phyloP scores from a whole-genome alignment of 805 yeast genomes.

The Saccharomycopsis sp. region DNA sequence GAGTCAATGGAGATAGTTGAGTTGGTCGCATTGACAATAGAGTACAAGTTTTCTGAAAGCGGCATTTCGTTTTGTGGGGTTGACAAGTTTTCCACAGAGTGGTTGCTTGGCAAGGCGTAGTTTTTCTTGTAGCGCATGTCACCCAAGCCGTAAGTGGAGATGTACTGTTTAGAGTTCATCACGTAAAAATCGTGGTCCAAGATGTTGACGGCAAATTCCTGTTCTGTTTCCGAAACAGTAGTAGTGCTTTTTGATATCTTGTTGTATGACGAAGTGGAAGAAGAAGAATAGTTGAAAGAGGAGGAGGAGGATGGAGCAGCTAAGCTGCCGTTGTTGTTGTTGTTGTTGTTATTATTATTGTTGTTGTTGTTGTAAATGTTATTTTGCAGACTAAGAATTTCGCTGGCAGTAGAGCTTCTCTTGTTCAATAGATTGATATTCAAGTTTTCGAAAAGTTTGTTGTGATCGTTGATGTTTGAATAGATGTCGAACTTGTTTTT shows the following conservation, averaged over 20 bases:
- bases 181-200: conserved; percentile 15
- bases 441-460: conserved; percentile 9
- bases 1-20: conserved; percentile 15
- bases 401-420: neutral
- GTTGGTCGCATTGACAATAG: conserved; percentile 15
- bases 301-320: neutral
- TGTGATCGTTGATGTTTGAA: conserved; percentile 3
- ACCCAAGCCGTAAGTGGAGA: conserved; percentile 9
- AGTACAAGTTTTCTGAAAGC: conserved; percentile 4
- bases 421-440: neutral
- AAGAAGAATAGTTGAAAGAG: too few species aligned
- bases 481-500: conserved; percentile 16
- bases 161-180: conserved; percentile 5
- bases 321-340: neutral
- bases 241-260: neutral
- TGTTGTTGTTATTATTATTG: neutral
- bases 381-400: too few species aligned
- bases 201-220: conserved; percentile 11
- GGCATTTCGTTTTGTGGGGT: conserved; percentile 1
- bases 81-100: conserved; percentile 9
- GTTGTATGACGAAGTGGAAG: too few species aligned
- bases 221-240: too few species aligned
- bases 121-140: conserved; percentile 20
- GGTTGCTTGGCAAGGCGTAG: conserved; percentile 18
- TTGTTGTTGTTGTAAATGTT: too few species aligned